Conservation (phyloP, 805 yeast species). For the Candida silvicultrix region DNA sequence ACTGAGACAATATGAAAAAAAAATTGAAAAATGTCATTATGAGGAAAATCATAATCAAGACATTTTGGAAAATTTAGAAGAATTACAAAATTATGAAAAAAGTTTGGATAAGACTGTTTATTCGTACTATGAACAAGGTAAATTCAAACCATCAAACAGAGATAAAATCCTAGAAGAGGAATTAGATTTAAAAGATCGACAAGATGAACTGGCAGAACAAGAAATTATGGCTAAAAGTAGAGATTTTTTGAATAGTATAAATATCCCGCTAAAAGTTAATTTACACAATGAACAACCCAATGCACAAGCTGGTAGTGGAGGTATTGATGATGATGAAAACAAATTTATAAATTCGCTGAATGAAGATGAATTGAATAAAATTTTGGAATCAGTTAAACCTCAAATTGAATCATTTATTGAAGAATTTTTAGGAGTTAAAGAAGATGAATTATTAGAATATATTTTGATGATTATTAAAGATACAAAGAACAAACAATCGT, state of each 20-base stretch:
- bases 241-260: conserved; percentile 12
- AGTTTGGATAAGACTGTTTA: conserved; percentile 27
- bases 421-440: conserved; percentile 47
- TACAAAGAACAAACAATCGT: conserved; percentile 24
- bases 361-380: conserved; percentile 9
- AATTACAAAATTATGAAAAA: conserved; percentile 29
- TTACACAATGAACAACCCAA: conserved; percentile 8
- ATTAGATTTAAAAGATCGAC: conserved; percentile 33
- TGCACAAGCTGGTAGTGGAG: too few species aligned
- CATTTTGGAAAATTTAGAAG: conserved; percentile 18
- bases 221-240: conserved; percentile 10
- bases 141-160: conserved; percentile 14
- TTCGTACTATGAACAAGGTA: conserved; percentile 8
- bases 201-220: conserved; percentile 26
- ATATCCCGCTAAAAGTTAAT: conserved; percentile 13
- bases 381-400: conserved; percentile 23
- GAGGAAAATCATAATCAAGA: conserved; percentile 13
- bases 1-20: conserved; percentile 15
- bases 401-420: conserved; percentile 39
- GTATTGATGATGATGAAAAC: too few species aligned
- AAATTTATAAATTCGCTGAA: too few species aligned
- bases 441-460: conserved; percentile 41
- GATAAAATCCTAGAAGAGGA: conserved; percentile 33
- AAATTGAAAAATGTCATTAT: conserved; percentile 7
- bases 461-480: conserved; percentile 33